Evolutionary conservation across 257 asterid species (phyloP).

Genomic region (Prunella vulgaris): DNA sequence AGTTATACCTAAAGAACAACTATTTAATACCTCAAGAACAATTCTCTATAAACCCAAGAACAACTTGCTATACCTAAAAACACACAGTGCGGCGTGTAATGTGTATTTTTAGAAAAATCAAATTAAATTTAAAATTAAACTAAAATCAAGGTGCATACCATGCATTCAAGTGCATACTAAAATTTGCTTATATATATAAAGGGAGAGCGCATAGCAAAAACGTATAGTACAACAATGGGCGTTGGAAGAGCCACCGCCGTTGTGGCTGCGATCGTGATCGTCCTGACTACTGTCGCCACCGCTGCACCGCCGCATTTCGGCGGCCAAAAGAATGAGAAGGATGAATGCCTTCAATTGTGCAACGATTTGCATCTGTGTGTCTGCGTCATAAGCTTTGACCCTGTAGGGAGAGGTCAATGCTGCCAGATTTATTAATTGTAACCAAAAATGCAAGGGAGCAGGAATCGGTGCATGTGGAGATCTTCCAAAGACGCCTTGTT

Average conservation of each 20-base stretch:
- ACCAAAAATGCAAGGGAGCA: neutral
- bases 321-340: neutral
- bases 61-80: no score
- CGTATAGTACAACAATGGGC: neutral
- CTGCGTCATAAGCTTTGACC: neutral
- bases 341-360: neutral
- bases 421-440: neutral
- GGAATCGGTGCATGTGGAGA: neutral
- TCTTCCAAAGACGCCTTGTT: neutral
- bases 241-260: neutral
- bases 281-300: neutral
- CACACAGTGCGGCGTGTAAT: no score
- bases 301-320: no score
- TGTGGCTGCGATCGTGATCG: neutral
- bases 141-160: no score
- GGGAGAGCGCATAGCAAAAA: no score
- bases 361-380: neutral
- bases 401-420: neutral
- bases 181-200: no score
- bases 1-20: no score
- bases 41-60: no score
- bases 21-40: no score
- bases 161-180: no score
- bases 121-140: no score
- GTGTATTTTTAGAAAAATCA: no score